Base-by-base conservation (phyloP, 176 grass and related monocot genomes). In the Eragrostis nindensis region DNA sequence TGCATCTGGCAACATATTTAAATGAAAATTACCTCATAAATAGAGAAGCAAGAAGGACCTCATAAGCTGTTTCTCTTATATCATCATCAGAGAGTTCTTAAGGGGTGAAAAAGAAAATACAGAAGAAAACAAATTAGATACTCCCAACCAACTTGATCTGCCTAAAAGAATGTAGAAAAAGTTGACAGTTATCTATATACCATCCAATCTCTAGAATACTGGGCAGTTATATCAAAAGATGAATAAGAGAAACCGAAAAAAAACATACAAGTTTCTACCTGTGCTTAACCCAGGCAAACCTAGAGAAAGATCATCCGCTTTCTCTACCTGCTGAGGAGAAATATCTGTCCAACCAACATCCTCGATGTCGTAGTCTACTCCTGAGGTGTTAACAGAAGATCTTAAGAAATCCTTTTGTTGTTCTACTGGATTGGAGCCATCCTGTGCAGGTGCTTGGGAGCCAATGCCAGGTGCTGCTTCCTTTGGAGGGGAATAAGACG, bases 11-110 rank as follows among this genome's bases (percentile, higher is more conserved):
- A 82, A 74, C 11, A 61, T 0, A 3, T 76, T 69, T 70, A 24
- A 15, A 60, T n/a, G 53, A 77, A 56, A 76, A 89, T 82, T 94
- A 97, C 94, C 94, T 80, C 41, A 71, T 18, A 70, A 89, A 87
- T 78, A 89, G 65, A 77, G 89, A 90, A 75, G 92, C 85, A 24
- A 97, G 83, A 88, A 97, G 92, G 41, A 92, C 89, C 80, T 97
- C 92, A 52, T 90, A 97, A 49, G 95, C 92, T 73, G 92, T 82
- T 89, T 94, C 89, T 81, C 78, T 84, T 53, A 97, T 82, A 86
- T 97, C 92, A 69, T 92, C 86, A 75, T 92, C 92, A 49, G 89
- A 85, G 36, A 97, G 60, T 52, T 87, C 92, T 97, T 94, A 47
- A 83, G 83, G 15, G 63, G 68, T 66, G 38, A 86, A 88, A 82